These are phyloP conservation scores for Colletotrichum filicis DNA, from an alignment of 2,329 filamentous ascomycete species.

Conservation along the genomic window DNA sequence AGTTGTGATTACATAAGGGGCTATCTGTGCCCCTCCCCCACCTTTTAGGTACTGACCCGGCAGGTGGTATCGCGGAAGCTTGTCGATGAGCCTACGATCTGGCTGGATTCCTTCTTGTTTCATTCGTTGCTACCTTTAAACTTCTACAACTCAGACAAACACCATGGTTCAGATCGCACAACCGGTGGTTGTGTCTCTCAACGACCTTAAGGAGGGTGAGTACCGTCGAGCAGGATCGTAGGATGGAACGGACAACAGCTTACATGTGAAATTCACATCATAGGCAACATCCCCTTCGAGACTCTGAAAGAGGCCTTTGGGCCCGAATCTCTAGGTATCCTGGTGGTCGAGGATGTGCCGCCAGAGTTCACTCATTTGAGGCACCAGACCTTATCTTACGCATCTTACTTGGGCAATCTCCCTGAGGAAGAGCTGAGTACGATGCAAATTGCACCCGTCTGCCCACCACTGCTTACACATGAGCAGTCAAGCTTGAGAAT, in stretches of 20 bases:
- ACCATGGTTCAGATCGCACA: slow-evolving; percentile 61
- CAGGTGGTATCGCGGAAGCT: slow-evolving; percentile 7
- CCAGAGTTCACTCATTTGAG: slow-evolving; percentile 77
- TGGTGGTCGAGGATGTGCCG: slow-evolving; percentile 90
- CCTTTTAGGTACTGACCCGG: slow-evolving; percentile 8
- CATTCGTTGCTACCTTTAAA: not conserved
- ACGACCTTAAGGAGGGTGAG: slow-evolving; percentile 68
- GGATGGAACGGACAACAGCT: not conserved
- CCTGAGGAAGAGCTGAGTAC: slow-evolving; percentile 76
- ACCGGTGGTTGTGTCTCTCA: slow-evolving; percentile 70
- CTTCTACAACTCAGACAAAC: not conserved
- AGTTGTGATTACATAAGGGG: slow-evolving; percentile 23
- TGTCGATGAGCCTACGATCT: slow-evolving; percentile 10
- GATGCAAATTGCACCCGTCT: slow-evolving; percentile 35
- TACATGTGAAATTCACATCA: slow-evolving; percentile 28
- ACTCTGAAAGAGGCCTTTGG: slow-evolving; percentile 86
- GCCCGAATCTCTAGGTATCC: slow-evolving; percentile 88
- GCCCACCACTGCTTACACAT: slow-evolving; percentile 31
- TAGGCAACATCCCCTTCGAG: slow-evolving; percentile 75
- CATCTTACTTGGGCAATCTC: slow-evolving; percentile 89
- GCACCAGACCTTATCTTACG: slow-evolving; percentile 81
- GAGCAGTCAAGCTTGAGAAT: slow-evolving; percentile 66
- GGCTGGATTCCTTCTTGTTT: not conserved
- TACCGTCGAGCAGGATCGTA: not conserved
- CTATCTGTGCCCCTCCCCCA: slow-evolving; percentile 18